A percentile compares a stretch with the other conserved stretches of the same genome.
phyloP scores from a whole-genome alignment of 2,329 filamentous ascomycete genomes.

The Lasiodiplodia hormozganensis region DNA sequence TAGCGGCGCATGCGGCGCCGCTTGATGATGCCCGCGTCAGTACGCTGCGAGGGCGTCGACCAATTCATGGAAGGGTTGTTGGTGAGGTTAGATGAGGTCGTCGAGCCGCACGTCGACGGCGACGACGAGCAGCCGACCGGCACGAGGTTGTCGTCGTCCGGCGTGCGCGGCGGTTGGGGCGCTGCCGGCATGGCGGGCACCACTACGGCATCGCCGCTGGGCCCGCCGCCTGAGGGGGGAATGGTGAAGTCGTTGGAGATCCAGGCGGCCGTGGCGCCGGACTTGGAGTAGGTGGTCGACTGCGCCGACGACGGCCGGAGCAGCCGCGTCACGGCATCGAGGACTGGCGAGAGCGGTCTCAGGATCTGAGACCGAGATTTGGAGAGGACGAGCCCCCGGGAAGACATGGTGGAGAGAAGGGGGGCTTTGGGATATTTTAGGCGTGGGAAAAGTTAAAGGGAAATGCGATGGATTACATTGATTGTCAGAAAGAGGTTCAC shows the following conservation, averaged over 20 bases:
- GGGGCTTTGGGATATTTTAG: background rate
- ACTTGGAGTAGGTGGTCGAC: constrained; percentile 24
- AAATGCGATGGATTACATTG: constrained; percentile 28
- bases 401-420: constrained; percentile 9
- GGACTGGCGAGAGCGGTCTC: constrained; percentile 21
- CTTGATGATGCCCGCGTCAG: constrained; percentile 29
- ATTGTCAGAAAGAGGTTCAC: constrained; percentile 9
- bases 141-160: constrained; percentile 18
- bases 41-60: constrained; percentile 28
- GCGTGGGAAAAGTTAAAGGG: background rate
- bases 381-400: constrained; percentile 32
- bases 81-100: constrained; percentile 34
- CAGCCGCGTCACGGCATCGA: constrained; percentile 24
- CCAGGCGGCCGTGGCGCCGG: constrained; percentile 13
- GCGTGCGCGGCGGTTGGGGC: constrained; percentile 30
- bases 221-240: constrained; percentile 28
- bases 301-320: constrained; percentile 24
- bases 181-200: constrained; percentile 32
- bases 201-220: constrained; percentile 37
- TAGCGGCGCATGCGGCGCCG: constrained; percentile 25
- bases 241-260: constrained; percentile 22
- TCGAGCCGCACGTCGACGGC: constrained; percentile 37
- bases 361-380: constrained; percentile 42
- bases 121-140: constrained; percentile 23
- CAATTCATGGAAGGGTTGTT: constrained; percentile 4